Evolutionary conservation across 345 rosid genomes (phyloP).

Genomic region (Salix udensis): DNA sequence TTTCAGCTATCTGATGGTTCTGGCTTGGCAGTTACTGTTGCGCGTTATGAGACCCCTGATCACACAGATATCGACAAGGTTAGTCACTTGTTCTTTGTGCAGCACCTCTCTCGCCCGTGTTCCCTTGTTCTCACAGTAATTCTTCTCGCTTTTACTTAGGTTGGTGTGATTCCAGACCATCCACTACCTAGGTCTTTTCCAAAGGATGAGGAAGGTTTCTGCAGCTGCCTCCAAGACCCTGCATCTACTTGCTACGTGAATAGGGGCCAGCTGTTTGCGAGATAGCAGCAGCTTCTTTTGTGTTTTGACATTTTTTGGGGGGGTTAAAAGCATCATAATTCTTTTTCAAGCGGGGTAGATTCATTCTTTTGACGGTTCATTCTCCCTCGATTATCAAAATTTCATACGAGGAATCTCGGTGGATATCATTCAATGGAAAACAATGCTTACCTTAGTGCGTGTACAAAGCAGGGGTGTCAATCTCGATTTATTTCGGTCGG

Average conservation of each 20-base stretch:
- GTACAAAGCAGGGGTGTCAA: no score
- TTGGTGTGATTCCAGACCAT: slow-evolving; percentile 89
- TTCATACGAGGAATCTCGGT: no score
- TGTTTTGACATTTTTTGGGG: not conserved
- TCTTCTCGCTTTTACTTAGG: slow-evolving; percentile 32
- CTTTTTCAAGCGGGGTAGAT: not conserved
- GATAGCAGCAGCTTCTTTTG: slow-evolving; percentile 27
- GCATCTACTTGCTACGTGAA: slow-evolving; percentile 61
- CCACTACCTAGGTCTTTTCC: slow-evolving; percentile 79
- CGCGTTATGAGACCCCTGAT: slow-evolving; percentile 93
- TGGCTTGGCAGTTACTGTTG: slow-evolving; percentile 88
- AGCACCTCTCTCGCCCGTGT: no score
- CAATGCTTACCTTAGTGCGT: no score
- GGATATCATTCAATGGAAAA: no score
- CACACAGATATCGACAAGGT: slow-evolving; percentile 90
- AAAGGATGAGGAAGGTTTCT: slow-evolving; percentile 65
- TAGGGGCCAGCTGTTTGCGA: slow-evolving; percentile 55
- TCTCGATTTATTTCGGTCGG: no score
- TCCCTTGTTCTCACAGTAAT: no score
- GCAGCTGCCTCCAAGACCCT: slow-evolving; percentile 77
- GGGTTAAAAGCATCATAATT: not conserved
- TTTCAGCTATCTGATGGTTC: slow-evolving; percentile 94
- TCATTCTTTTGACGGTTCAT: slow-evolving; percentile 11
- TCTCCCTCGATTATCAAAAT: not conserved
- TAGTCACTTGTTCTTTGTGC: not conserved